Base-by-base conservation (phyloP, 441 rosid species). In the Gossypium lobatum region DNA sequence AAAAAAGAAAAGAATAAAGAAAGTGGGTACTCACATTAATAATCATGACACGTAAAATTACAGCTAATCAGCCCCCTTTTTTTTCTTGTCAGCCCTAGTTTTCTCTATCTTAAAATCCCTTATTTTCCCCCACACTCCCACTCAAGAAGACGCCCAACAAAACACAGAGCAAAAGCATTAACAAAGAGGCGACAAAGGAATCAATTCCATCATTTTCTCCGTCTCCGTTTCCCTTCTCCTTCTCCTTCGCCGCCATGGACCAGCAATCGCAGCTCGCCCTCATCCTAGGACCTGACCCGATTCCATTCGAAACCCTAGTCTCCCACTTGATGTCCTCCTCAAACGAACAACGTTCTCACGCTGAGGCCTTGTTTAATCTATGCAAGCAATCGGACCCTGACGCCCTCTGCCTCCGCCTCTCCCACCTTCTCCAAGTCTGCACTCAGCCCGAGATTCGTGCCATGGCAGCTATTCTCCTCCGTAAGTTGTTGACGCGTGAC, bases 391-490 rank as follows among this genome's bases (percentile, higher is more conserved):
- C 84, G 77, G 88, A 91, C 82, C 99, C 99, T 1, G 88, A 93
- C 70, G 77, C 97, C 50, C 94, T 96, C 46, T 83, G 89, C 53
- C 86, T 92, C 75, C 92, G 92, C 82, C 94, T 96, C 34, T 87
- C 93, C 75, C 97, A 90, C 34, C 90, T 93, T 31, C 89, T 95
- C 68, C 95, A 93, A 82, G 80, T 75, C 70, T 93, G 92, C 46
- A 85, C 93, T 25, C 93, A 83, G 73, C 82, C 79, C 2, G 99
- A 96, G 75, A 90, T 82, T 16, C 97, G 99, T 4, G 96, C 97
- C 74, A 91, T 93, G 99, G 72, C 97, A 21, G 94, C 98, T 37
- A 91, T 96, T 34, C 97, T 96, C 69, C 96, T 96, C 76, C 94
- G 99, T 10, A 96, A 92, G 87, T 83, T 92, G 18, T 87, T 96